These are phyloP conservation scores for Entomortierella chlamydospora DNA, from an alignment of 192 early-diverging fungal species.

Conservation along the genomic window DNA sequence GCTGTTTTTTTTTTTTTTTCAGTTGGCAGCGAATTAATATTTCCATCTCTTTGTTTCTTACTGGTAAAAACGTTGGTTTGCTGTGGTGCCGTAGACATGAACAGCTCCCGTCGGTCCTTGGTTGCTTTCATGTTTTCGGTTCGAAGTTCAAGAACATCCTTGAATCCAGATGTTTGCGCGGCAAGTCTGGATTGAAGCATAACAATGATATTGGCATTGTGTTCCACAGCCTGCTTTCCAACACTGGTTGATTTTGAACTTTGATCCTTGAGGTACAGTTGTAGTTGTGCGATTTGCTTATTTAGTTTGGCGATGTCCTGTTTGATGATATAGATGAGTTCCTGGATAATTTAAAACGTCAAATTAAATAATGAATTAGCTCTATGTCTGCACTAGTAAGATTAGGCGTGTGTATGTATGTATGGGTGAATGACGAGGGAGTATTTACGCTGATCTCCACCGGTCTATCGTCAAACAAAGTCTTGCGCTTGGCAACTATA, in stretches of 20 bases:
- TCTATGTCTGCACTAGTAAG: background rate
- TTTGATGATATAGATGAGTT: conserved; percentile 94
- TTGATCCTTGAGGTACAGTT: conserved; percentile 73
- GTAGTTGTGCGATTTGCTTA: conserved; percentile 91
- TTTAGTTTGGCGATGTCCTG: conserved; percentile 96
- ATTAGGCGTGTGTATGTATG: background rate
- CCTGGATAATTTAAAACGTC: conserved; percentile 55
- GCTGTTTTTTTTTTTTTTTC: no score
- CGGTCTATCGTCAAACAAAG: conserved; percentile 97
- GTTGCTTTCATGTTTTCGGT: conserved; percentile 94
- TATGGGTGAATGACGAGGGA: background rate
- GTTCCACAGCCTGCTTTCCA: conserved; percentile 85
- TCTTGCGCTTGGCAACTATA: conserved; percentile 91
- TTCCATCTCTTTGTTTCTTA: no score
- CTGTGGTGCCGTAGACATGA: conserved; percentile 70
- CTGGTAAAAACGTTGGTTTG: conserved; percentile 52
- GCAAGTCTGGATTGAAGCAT: conserved; percentile 89
- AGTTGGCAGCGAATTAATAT: no score
- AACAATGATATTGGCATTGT: conserved; percentile 92
- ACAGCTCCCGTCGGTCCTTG: conserved; percentile 90
- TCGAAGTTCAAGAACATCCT: conserved; percentile 95
- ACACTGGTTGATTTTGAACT: conserved; percentile 43
- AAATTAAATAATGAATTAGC: background rate
- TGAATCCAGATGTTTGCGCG: conserved; percentile 88
- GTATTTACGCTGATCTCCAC: conserved; percentile 87